phyloP scores from a whole-genome alignment of 371 early-diverging fungal genomes.

The Actinomortierella ambigua region DNA sequence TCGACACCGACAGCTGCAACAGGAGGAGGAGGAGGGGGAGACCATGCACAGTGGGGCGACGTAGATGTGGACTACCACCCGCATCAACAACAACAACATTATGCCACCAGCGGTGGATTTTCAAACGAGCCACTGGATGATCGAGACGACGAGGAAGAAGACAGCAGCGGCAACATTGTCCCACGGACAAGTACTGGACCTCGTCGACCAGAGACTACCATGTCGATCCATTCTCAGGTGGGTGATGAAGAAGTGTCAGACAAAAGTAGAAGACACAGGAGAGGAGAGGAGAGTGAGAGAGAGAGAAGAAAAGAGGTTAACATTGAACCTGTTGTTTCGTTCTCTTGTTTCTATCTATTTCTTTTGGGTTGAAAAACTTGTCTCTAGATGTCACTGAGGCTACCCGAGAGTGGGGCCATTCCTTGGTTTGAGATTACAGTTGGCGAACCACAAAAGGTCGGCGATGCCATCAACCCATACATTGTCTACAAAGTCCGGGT shows the following conservation, averaged over 20 bases:
- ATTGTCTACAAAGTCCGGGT: slow-evolving; percentile 89
- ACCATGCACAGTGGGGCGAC: slow-evolving; percentile 35
- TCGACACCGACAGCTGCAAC: slow-evolving; percentile 8
- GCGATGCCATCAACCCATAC: slow-evolving; percentile 86
- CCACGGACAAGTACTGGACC: slow-evolving; percentile 2
- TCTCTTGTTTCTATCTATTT: no score
- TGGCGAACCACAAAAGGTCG: slow-evolving; percentile 89
- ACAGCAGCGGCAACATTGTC: not conserved
- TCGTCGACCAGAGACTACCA: slow-evolving; percentile 35
- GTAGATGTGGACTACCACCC: slow-evolving; percentile 28
- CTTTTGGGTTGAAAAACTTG: not conserved
- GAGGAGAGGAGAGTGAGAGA: no score
- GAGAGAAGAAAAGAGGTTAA: no score
- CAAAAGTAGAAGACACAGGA: no score
- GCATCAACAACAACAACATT: not conserved
- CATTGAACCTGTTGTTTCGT: no score
- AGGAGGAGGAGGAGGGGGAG: slow-evolving; percentile 3
- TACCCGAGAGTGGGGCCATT: slow-evolving; percentile 61
- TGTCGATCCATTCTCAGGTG: slow-evolving; percentile 37
- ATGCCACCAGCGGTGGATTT: not conserved
- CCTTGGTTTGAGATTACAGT: slow-evolving; percentile 80
- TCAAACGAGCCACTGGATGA: no score
- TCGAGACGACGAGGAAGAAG: slow-evolving; percentile 1
- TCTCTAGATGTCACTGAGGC: slow-evolving; percentile 45
- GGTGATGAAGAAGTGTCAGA: no score